Evolutionary conservation across 2,329 filamentous ascomycete species (phyloP).

Genomic region (Cytospora schulzeri): DNA sequence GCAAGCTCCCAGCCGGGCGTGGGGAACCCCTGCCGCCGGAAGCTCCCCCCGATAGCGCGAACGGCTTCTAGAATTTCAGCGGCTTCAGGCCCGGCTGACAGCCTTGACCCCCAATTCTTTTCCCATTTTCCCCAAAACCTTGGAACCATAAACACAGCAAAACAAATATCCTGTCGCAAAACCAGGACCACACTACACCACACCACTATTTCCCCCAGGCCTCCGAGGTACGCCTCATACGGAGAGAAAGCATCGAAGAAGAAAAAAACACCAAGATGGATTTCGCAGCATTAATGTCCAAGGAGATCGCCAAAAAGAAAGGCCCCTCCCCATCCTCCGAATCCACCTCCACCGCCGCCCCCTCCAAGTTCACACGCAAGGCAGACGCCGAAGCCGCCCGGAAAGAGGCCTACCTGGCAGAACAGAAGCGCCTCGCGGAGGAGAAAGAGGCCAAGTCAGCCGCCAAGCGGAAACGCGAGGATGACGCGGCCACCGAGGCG

Average conservation of each 20-base stretch:
- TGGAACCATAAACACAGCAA: background rate
- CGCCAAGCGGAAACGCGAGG: constrained; percentile 86
- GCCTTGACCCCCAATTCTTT: background rate
- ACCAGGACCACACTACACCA: background rate
- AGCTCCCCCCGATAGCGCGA: constrained; percentile 14
- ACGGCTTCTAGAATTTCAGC: constrained; percentile 21
- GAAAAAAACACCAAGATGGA: constrained; percentile 66
- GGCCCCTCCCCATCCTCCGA: constrained; percentile 38
- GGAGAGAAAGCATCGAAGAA: background rate
- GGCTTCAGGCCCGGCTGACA: constrained; percentile 12
- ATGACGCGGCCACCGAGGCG: constrained; percentile 74
- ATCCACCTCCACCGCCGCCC: constrained; percentile 33
- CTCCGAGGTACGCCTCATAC: background rate
- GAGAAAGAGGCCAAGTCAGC: constrained; percentile 69
- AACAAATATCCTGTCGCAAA: too few species aligned
- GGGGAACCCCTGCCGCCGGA: constrained; percentile 18
- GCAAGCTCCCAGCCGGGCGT: constrained; percentile 16
- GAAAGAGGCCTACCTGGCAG: constrained; percentile 75
- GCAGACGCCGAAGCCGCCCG: constrained; percentile 84
- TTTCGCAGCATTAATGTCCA: constrained; percentile 90
- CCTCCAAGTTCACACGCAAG: constrained; percentile 81
- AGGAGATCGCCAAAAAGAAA: constrained; percentile 85
- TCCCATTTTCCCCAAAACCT: too few species aligned
- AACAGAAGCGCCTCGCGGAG: constrained; percentile 74
- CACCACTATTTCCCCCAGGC: constrained; percentile 4